Base-by-base conservation (phyloP, 169 alveolate genomes). In the Plasmodium cynomolgi region DNA sequence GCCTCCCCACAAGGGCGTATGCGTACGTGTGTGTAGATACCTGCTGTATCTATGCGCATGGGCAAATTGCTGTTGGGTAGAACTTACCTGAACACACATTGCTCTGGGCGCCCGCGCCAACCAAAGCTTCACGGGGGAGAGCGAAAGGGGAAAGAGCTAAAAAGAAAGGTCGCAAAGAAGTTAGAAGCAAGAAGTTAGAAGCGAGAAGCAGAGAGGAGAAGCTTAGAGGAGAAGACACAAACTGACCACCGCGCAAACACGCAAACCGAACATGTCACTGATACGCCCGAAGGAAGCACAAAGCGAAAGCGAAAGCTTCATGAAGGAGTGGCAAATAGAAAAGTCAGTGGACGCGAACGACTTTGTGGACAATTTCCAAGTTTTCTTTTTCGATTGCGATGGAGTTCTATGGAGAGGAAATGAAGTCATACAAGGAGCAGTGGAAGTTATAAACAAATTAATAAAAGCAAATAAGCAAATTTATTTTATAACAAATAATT, bases 361-460 rank as follows among this genome's bases (percentile, higher is more conserved):
- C 4, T 84, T 95, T 37, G 75, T 82, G 41, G 34, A 50, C 74
- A 75, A 71, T 11, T 81, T 91, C 86, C 92, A 95, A 44, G 96
- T 92, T 13, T 92, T 95, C 17, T 77, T 95, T 82, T 95, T 95
- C 75, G 97, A 95, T 79, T 95, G 97, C 81, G 97, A 95, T 83
- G 97, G 97, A 7, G 97, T 90, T 71, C 73, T 92, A 72, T 81
- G 96, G 97, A 91, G 97, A 80, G 91, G 97, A 91, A 93, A 92
- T 81, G 96, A 86, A 73, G 96, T 95, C 13, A 93, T 93, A 29
- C 39, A 83, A 58, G 97, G 95, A 73, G 84, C 96, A 81, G 96
- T 93, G 62, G 97, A 96, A 91, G 83, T 96, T 74, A 93, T 97
- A 81, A 92, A 95, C 33, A 73, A 82, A 20, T 88, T 84, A 54